These are phyloP conservation scores for Annulohypoxylon maeteangense DNA, from an alignment of 495 filamentous ascomycete species.

Conservation along the genomic window DNA sequence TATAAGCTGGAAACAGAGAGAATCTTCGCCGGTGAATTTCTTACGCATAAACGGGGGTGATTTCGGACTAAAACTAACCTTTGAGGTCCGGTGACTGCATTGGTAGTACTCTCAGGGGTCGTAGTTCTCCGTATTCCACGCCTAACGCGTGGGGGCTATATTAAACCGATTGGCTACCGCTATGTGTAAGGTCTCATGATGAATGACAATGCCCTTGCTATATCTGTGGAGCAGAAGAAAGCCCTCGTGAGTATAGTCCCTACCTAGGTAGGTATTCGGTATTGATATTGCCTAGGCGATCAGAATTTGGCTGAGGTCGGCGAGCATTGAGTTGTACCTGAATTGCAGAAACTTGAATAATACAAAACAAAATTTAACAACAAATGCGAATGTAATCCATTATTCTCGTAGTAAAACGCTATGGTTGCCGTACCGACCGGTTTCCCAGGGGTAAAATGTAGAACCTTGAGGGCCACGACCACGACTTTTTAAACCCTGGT, in stretches of 20 bases:
- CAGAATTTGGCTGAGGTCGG: not conserved
- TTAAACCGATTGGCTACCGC: constrained; percentile 2
- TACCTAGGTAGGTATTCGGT: too few relatives aligned
- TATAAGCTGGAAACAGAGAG: not conserved
- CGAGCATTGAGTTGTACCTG: not conserved
- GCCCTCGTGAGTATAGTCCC: not conserved
- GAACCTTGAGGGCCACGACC: constrained; percentile 29
- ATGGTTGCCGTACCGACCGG: constrained; percentile 9
- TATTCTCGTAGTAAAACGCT: not conserved
- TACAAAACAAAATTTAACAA: too few relatives aligned
- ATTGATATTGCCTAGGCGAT: not conserved
- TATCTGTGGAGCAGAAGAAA: not conserved
- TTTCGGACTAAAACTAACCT: not conserved
- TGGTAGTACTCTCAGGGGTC: not conserved
- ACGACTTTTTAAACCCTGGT: constrained; percentile 13
- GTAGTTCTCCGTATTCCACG: not conserved
- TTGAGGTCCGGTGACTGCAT: constrained; percentile 10
- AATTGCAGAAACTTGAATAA: not conserved
- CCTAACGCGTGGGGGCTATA: constrained; percentile 2
- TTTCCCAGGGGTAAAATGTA: constrained; percentile 20
- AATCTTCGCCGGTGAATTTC: not conserved
- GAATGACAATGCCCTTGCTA: not conserved
- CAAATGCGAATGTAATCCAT: not conserved
- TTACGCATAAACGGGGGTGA: not conserved
- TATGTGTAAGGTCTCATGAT: constrained; percentile 12